Percentiles rank a stretch among this genome's conserved stretches.
Evolutionary conservation across 345 rosid species (phyloP).

Genomic region (Psidium guajava): DNA sequence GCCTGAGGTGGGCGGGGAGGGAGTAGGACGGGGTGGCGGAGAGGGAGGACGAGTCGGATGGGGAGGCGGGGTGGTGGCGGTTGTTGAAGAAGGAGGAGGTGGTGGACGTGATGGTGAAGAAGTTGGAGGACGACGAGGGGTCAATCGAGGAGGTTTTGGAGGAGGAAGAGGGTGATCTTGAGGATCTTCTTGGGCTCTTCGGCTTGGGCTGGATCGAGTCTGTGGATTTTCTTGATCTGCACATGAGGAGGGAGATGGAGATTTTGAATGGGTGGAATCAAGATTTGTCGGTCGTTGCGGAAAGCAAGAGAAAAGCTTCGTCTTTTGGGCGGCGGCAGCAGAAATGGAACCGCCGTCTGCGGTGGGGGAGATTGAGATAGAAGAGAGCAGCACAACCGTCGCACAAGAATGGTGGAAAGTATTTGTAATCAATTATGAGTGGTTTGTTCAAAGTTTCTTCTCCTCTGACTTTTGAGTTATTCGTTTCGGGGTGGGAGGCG

Average conservation of each 20-base stretch:
- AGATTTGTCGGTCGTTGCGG: background rate
- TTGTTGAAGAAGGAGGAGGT: background rate
- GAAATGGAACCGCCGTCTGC: no score
- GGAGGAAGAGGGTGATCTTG: background rate
- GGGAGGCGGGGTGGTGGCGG: background rate
- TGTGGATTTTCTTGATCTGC: background rate
- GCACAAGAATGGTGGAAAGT: no score
- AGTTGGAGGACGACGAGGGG: background rate
- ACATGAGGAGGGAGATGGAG: background rate
- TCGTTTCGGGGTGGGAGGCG: no score
- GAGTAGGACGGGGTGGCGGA: background rate
- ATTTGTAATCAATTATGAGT: no score
- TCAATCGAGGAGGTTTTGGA: background rate
- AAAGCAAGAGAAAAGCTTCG: background rate
- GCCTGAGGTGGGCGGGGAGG: background rate
- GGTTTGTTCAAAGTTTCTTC: no score
- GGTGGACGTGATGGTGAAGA: background rate
- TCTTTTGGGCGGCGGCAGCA: background rate
- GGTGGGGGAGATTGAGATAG: no score
- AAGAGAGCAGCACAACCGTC: no score
- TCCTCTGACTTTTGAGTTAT: no score
- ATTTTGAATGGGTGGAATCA: background rate
- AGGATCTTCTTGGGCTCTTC: background rate
- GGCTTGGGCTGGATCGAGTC: background rate
- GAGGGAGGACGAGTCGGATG: constrained; percentile 11